A percentile compares a stretch with the other conserved stretches of the same genome.
Evolutionary conservation across 2,329 filamentous ascomycete genomes (phyloP).

Genomic region (Graphilbum sp.): DNA sequence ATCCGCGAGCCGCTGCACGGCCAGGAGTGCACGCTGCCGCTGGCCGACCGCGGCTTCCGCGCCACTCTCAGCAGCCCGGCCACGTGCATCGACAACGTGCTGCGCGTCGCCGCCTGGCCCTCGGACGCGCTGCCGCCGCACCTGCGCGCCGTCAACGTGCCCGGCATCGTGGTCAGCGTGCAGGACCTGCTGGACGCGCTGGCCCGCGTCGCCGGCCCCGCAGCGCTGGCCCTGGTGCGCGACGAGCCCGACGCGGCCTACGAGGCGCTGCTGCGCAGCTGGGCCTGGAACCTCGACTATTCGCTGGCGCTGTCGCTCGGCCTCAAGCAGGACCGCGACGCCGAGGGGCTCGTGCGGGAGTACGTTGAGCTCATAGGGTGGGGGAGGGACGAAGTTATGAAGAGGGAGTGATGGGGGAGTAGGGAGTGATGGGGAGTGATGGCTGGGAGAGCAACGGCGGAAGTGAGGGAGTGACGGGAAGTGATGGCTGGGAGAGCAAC

Average conservation of each 20-base stretch:
- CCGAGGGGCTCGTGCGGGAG: constrained; percentile 38
- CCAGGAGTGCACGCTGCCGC: constrained; percentile 32
- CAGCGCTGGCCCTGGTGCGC: constrained; percentile 32
- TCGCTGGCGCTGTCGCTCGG: constrained; percentile 32
- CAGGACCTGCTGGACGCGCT: constrained; percentile 44
- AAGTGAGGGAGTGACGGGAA: too few relatives aligned
- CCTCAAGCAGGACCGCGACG: constrained; percentile 31
- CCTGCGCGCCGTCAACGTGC: constrained; percentile 39
- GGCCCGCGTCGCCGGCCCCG: constrained; percentile 35
- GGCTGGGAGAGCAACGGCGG: too few relatives aligned
- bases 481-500: too few relatives aligned
- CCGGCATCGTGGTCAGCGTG: constrained; percentile 39
- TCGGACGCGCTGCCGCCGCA: constrained; percentile 23
- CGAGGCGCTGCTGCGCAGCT: constrained; percentile 42
- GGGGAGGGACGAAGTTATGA: too few relatives aligned
- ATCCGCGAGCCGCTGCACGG: constrained; percentile 45
- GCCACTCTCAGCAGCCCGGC: constrained; percentile 38
- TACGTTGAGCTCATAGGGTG: constrained; percentile 35
- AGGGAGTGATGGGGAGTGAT: too few relatives aligned
- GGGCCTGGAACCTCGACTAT: constrained; percentile 41
- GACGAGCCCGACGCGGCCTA: constrained; percentile 37
- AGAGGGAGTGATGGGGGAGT: constrained; percentile 3
- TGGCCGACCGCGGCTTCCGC: constrained; percentile 30
- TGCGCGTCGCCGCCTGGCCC: constrained; percentile 25
- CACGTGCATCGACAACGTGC: constrained; percentile 34